These are phyloP conservation scores for Gossypium rotundifolium DNA, from an alignment of 345 rosid species.

Conservation along the genomic window DNA sequence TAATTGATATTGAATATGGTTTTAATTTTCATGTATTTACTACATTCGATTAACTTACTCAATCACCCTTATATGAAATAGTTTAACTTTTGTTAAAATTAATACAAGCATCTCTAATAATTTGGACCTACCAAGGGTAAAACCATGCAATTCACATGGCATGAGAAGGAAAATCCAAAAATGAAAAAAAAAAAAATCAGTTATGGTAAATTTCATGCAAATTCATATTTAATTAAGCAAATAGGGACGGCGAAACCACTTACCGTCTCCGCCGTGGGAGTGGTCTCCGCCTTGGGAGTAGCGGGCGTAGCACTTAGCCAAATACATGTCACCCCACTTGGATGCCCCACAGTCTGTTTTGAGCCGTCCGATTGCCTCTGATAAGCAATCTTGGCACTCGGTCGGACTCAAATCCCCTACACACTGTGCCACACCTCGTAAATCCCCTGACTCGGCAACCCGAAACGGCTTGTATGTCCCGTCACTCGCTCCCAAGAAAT, in stretches of 20 bases:
- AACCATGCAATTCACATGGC: background rate
- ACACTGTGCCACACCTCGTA: slow-evolving; percentile 69
- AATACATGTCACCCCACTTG: slow-evolving; percentile 69
- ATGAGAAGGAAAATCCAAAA: background rate
- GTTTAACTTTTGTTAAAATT: background rate
- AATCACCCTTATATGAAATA: background rate
- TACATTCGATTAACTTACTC: background rate
- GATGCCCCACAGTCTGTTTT: slow-evolving; percentile 56
- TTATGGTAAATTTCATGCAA: background rate
- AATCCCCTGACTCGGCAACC: slow-evolving; percentile 42
- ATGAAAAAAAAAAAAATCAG: too few species aligned
- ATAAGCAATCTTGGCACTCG: slow-evolving; percentile 81
- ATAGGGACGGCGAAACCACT: slow-evolving; percentile 28
- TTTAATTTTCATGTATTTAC: too few species aligned
- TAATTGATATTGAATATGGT: too few species aligned
- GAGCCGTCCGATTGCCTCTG: slow-evolving; percentile 64
- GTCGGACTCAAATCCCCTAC: slow-evolving; percentile 60
- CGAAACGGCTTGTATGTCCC: slow-evolving; percentile 41
- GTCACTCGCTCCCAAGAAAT: slow-evolving; percentile 39
- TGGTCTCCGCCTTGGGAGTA: slow-evolving; percentile 49
- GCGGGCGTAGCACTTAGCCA: slow-evolving; percentile 83
- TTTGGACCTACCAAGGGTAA: background rate
- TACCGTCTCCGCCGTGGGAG: slow-evolving; percentile 41
- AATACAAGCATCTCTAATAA: background rate
- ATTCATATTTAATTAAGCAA: slow-evolving; percentile 8